Conservation (phyloP, 2,329 filamentous ascomycete species). For the Colletotrichum noveboracense region DNA sequence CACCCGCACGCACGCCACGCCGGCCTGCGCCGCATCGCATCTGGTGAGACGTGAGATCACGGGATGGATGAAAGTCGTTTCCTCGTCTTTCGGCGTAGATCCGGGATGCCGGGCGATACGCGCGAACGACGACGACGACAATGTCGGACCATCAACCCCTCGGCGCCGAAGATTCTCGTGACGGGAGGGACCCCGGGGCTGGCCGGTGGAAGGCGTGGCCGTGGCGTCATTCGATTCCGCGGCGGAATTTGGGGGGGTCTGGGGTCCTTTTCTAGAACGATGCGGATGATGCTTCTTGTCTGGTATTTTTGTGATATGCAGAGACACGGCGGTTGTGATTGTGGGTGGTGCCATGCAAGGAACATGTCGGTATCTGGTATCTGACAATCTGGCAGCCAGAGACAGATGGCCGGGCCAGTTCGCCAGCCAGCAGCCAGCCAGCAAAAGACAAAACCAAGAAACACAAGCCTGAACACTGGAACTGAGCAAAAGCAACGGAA, state of each 20-base stretch:
- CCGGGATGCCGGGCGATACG: not conserved
- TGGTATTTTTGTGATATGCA: not conserved
- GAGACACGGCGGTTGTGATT: not conserved
- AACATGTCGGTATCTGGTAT: not conserved
- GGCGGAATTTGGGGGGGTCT: not conserved
- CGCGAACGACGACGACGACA: not conserved
- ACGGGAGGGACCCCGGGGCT: not conserved
- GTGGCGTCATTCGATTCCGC: not conserved
- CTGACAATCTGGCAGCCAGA: not conserved
- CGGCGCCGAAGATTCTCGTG: not conserved
- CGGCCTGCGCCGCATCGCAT: not conserved
- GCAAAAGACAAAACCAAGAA: not conserved
- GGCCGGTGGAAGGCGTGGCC: not conserved
- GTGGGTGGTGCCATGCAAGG: not conserved
- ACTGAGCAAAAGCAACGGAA: not conserved
- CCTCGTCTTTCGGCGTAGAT: not conserved
- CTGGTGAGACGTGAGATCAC: not conserved
- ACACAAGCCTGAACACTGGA: not conserved
- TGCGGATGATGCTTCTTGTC: not conserved
- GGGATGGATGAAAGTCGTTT: not conserved
- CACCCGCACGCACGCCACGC: not conserved
- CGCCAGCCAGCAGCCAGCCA: not conserved
- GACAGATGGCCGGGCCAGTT: not conserved
- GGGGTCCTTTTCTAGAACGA: not conserved
- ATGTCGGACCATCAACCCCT: not conserved